These are phyloP conservation scores for Populus tomentosa DNA, from an alignment of 441 rosid genomes.

Conservation along the genomic window DNA sequence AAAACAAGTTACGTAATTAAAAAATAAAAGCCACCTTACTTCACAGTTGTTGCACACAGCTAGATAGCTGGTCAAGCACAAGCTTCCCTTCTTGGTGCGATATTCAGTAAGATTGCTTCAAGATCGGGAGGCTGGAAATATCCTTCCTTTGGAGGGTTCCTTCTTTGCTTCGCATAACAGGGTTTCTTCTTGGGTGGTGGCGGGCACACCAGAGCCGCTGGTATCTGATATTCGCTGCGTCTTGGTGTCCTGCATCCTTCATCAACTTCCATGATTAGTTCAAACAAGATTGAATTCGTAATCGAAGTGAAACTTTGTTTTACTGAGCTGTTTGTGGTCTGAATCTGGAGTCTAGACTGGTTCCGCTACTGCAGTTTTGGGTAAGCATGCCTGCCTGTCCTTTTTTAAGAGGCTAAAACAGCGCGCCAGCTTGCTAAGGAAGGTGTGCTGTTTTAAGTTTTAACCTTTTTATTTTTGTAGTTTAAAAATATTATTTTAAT, in stretches of 20 bases:
- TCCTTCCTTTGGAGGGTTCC: slow-evolving; percentile 53
- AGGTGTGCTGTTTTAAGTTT: slow-evolving; percentile 8
- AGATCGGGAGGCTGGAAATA: slow-evolving; percentile 78
- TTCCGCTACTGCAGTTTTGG: neutral
- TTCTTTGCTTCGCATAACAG: slow-evolving; percentile 12
- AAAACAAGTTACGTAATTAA: neutral
- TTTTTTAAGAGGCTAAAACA: neutral
- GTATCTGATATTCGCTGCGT: slow-evolving; percentile 38
- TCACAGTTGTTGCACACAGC: neutral
- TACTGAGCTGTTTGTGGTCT: neutral
- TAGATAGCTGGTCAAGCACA: slow-evolving; percentile 16
- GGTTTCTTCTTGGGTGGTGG: slow-evolving; percentile 67
- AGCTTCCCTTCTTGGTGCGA: slow-evolving; percentile 28
- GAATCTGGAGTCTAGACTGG: neutral
- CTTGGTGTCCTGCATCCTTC: slow-evolving; percentile 61
- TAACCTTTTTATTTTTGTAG: too few relatives aligned
- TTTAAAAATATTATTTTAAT: too few relatives aligned
- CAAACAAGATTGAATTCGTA: neutral
- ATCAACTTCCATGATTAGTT: slow-evolving; percentile 14
- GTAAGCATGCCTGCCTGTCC: neutral
- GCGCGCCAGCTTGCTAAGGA: slow-evolving; percentile 29
- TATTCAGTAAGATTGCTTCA: slow-evolving; percentile 41
- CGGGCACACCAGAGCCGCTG: slow-evolving; percentile 41
- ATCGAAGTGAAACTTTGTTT: neutral
- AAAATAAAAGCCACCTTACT: neutral